Conservation (phyloP, 148 eudicot genomes). For the Camellia sinensis region DNA sequence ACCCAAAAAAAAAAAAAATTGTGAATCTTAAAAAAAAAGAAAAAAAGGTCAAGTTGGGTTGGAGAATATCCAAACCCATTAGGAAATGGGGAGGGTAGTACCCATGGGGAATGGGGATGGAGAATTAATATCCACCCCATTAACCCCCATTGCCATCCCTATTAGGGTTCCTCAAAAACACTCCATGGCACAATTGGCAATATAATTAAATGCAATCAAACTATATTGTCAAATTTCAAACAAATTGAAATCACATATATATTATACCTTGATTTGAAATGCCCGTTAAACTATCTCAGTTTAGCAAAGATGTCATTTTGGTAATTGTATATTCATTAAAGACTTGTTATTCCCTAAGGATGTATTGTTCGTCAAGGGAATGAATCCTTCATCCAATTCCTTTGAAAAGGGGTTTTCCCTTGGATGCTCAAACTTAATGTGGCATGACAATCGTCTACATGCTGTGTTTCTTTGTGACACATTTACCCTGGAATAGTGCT, state of each 20-base stretch:
- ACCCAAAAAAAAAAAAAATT: no score
- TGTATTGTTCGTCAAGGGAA: neutral
- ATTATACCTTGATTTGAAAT: neutral
- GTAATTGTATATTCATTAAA: slow-evolving; percentile 1
- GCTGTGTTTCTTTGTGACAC: neutral
- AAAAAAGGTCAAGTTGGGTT: no score
- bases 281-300: neutral
- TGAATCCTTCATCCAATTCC: neutral
- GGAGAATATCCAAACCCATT: no score
- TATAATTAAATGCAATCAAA: slow-evolving; percentile 5
- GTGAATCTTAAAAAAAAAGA: no score
- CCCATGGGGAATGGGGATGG: no score
- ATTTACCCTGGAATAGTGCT: neutral
- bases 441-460: neutral
- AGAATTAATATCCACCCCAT: no score
- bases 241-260: neutral
- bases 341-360: neutral
- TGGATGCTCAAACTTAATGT: neutral
- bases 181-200: neutral
- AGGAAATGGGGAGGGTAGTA: no score
- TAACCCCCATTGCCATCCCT: no score
- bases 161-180: slow-evolving; percentile 2
- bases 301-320: neutral
- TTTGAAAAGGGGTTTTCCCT: neutral
- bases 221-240: neutral